Percentiles rank a stretch among this genome's conserved stretches.
Conservation (phyloP, 495 filamentous ascomycete species). For the Tuber microsphaerosporum region DNA sequence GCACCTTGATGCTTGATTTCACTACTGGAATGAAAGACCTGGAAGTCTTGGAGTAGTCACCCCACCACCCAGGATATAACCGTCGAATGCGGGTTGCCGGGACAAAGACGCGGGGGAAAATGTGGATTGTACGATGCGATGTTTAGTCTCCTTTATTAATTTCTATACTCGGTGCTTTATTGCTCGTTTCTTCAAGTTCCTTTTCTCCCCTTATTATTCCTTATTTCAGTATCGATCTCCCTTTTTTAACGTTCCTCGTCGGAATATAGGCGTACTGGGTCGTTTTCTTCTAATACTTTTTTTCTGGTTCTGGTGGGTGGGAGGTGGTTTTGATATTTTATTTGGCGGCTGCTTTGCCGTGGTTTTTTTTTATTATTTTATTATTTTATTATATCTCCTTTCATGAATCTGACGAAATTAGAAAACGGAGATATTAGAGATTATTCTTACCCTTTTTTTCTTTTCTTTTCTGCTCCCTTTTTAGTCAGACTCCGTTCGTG, state of each 20-base stretch:
- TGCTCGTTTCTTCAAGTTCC: conserved; percentile 3
- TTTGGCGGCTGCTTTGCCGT: conserved; percentile 8
- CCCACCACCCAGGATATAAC: conserved; percentile 3
- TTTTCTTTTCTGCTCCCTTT: neutral
- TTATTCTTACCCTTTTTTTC: conserved; percentile 14
- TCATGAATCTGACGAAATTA: conserved; percentile 22
- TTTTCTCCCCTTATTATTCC: neutral
- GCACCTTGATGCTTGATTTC: conserved; percentile 87
- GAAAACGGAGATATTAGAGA: conserved; percentile 25
- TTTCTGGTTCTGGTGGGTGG: conserved; percentile 6
- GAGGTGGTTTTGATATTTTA: conserved; percentile 11
- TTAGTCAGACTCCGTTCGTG: neutral
- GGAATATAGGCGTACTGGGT: neutral
- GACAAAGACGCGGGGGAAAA: conserved; percentile 12
- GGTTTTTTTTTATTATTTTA: conserved; percentile 11
- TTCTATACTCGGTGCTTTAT: conserved; percentile 11
- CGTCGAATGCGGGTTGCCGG: conserved; percentile 1
- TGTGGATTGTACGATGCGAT: conserved; percentile 27
- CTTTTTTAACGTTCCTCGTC: neutral
- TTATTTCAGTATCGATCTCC: neutral
- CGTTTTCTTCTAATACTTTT: conserved; percentile 11
- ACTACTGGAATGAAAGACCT: conserved; percentile 53
- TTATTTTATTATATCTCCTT: conserved; percentile 13
- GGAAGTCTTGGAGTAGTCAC: conserved; percentile 47
- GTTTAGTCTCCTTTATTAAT: conserved; percentile 7